These are phyloP conservation scores for Cutaneotrichosporon arboriforme DNA, from an alignment of 1,284 basidiomycete species.

Conservation along the genomic window DNA sequence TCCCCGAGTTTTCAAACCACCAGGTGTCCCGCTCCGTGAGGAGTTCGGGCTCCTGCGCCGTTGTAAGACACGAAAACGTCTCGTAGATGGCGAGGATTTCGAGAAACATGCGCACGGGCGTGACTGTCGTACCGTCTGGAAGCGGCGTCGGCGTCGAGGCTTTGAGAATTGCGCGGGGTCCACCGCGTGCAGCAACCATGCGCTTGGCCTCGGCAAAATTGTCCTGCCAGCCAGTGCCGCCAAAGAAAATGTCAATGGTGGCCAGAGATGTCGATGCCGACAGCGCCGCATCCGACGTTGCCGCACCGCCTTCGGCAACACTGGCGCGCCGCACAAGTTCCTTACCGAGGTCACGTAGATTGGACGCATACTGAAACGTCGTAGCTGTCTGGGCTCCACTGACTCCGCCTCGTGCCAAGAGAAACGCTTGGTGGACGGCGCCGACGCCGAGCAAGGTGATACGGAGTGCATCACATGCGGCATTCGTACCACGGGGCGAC, in stretches of 20 bases:
- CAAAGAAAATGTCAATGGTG: slow-evolving; percentile 52
- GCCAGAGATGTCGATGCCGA: slow-evolving; percentile 49
- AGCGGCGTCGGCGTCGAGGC: slow-evolving; percentile 29
- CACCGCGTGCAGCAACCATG: slow-evolving; percentile 49
- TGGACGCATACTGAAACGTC: slow-evolving; percentile 38
- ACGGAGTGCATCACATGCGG: slow-evolving; percentile 47
- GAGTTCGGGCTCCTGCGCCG: slow-evolving; percentile 48
- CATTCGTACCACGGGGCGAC: slow-evolving; percentile 40
- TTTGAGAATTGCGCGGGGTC: slow-evolving; percentile 44
- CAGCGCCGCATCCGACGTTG: slow-evolving; percentile 48
- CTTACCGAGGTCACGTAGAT: slow-evolving; percentile 36
- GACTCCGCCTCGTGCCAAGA: slow-evolving; percentile 41
- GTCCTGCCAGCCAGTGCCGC: slow-evolving; percentile 49
- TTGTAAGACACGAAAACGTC: slow-evolving; percentile 50
- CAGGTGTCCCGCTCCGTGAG: slow-evolving; percentile 48
- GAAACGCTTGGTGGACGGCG: slow-evolving; percentile 49
- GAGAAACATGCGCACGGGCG: slow-evolving; percentile 48
- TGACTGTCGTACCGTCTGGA: slow-evolving; percentile 46
- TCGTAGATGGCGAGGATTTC: slow-evolving; percentile 54
- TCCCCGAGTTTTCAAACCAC: slow-evolving; percentile 46
- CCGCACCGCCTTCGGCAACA: slow-evolving; percentile 14
- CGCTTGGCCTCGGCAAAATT: slow-evolving; percentile 51
- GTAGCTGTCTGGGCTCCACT: slow-evolving; percentile 34
- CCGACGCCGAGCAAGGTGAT: slow-evolving; percentile 48
- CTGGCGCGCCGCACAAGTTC: slow-evolving; percentile 34